Evolutionary conservation across 179 eudicot species (phyloP).

Genomic region (Beta macrorhiza): DNA sequence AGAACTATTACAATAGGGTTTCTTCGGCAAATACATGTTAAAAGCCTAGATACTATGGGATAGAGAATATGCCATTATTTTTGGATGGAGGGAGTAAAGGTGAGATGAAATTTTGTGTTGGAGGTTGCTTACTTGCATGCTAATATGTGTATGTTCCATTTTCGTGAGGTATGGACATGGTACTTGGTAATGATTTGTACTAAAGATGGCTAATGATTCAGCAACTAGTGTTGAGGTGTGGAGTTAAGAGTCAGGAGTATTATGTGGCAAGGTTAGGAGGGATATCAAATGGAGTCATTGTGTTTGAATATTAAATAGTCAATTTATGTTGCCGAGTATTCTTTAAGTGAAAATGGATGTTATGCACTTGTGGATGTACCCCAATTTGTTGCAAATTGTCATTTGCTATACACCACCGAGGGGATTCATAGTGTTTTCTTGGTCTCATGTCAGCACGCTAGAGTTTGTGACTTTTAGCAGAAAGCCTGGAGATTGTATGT

Average conservation of each 20-base stretch:
- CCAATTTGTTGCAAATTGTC: not conserved
- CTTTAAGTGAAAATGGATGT: not conserved
- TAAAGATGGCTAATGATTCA: not conserved
- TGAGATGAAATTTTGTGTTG: not conserved
- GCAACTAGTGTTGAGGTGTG: not conserved
- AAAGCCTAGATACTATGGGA: not conserved
- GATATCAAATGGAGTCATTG: not conserved
- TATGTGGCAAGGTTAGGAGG: not conserved
- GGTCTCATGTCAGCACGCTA: not conserved
- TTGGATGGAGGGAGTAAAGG: too few species aligned
- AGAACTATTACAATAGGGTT: not conserved
- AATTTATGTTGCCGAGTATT: not conserved
- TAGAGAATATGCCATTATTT: not conserved
- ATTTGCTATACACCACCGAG: not conserved
- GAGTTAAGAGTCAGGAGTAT: not conserved
- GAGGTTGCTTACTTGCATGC: not conserved
- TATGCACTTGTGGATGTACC: not conserved
- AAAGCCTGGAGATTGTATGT: not conserved
- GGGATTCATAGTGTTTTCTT: not conserved
- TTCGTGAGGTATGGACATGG: not conserved
- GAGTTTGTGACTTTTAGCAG: not conserved
- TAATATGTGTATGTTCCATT: not conserved
- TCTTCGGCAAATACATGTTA: not conserved
- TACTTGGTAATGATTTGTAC: not conserved
- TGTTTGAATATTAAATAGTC: too few species aligned